Evolutionary conservation across 768 basidiomycete species (phyloP).

Genomic region (Coprinopsis marcescibilis): DNA sequence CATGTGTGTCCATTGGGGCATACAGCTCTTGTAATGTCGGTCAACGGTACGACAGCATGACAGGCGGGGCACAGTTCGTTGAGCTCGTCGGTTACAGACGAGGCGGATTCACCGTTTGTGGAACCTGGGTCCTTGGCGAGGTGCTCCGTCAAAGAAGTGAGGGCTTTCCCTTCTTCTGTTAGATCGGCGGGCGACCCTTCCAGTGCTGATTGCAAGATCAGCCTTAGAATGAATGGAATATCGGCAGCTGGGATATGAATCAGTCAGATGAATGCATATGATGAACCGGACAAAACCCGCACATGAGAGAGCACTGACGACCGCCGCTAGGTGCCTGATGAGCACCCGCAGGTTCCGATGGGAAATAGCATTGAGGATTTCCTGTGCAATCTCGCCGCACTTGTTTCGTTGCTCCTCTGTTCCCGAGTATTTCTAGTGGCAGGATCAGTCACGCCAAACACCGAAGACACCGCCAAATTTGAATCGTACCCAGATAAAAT

Average conservation of each 20-base stretch:
- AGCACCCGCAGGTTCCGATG: conserved; percentile 48
- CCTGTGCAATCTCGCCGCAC: conserved; percentile 49
- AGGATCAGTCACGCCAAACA: neutral
- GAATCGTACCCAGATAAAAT: conserved; percentile 41
- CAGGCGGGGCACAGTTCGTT: conserved; percentile 77
- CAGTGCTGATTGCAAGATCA: conserved; percentile 54
- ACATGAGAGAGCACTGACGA: conserved; percentile 35
- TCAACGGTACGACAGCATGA: conserved; percentile 48
- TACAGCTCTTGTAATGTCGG: conserved; percentile 52
- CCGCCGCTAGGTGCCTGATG: conserved; percentile 50
- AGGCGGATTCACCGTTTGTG: too few relatives aligned
- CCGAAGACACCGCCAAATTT: neutral
- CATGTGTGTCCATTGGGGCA: conserved; percentile 74
- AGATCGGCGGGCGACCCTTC: conserved; percentile 41
- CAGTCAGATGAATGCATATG: neutral
- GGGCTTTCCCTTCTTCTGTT: conserved; percentile 26
- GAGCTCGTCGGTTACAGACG: conserved; percentile 29
- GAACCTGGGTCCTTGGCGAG: conserved; percentile 15
- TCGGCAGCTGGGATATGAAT: conserved; percentile 42
- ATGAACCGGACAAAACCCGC: conserved; percentile 32
- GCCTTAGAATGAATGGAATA: conserved; percentile 57
- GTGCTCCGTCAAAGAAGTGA: conserved; percentile 24
- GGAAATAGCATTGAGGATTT: conserved; percentile 45
- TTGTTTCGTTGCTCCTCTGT: conserved; percentile 33
- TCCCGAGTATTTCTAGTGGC: conserved; percentile 42